These are phyloP conservation scores for Phytopythium mirpurense DNA, from an alignment of 352 stramenopile species.

Conservation along the genomic window DNA sequence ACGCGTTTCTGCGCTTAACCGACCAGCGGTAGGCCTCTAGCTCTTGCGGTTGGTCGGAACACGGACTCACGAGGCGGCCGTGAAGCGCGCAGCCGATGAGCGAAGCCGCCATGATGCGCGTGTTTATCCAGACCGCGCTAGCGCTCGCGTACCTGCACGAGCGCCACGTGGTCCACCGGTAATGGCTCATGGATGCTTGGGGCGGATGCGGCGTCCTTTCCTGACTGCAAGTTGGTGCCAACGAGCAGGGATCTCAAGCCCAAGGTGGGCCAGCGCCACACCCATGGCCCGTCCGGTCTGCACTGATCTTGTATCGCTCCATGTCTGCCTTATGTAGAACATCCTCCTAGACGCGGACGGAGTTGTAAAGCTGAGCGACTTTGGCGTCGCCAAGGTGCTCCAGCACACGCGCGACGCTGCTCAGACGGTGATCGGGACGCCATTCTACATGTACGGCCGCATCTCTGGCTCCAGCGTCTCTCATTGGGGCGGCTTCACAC, in stretches of 20 bases:
- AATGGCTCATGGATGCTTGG: neutral
- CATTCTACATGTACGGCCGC: conserved; percentile 56
- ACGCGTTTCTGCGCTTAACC: conserved; percentile 26
- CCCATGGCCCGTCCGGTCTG: neutral
- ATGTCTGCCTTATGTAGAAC: conserved; percentile 21
- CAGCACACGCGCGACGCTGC: conserved; percentile 38
- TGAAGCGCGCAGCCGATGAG: conserved; percentile 9
- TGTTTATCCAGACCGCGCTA: conserved; percentile 61
- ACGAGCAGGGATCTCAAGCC: conserved; percentile 51
- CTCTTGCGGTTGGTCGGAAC: too few relatives aligned
- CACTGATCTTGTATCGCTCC: neutral
- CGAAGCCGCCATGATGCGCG: conserved; percentile 52
- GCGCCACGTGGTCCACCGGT: conserved; percentile 61
- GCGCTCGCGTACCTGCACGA: conserved; percentile 59
- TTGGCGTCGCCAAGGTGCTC: conserved; percentile 47
- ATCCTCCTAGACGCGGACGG: conserved; percentile 45
- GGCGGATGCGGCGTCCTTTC: too few relatives aligned
- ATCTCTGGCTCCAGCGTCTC: too few relatives aligned
- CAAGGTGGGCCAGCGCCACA: conserved; percentile 21
- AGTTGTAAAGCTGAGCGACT: conserved; percentile 72
- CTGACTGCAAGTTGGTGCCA: conserved; percentile 7
- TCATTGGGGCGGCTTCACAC: too few relatives aligned
- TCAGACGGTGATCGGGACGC: conserved; percentile 63
- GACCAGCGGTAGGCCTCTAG: conserved; percentile 10
- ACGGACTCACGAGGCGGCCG: conserved; percentile 4